Base-by-base conservation (phyloP, 129 eudicot genomes). In the Pittosporum tobira region DNA sequence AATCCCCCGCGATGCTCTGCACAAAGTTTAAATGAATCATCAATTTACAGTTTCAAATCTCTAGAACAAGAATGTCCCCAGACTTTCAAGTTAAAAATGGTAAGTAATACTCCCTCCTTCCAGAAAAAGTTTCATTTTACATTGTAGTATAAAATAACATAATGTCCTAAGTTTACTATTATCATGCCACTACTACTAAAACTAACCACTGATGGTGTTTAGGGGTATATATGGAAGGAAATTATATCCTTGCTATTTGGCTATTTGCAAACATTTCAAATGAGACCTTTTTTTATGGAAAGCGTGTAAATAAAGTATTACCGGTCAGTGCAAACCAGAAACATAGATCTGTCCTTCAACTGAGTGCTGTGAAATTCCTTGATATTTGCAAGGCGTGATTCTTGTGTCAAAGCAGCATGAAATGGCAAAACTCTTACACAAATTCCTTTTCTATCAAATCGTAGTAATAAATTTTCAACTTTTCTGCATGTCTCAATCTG, bases 281-380 rank as follows among this genome's bases (percentile, higher is more conserved):
- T 15, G 28, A 6, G 38, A 45, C n/a, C n/a, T n/a, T n/a, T n/a
- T n/a, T n/a, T n/a, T n/a, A n/a, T n/a, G n/a, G n/a, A n/a, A n/a
- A n/a, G n/a, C n/a, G n/a, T n/a, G 8, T 3, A 51, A 15, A 23
- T 34, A 65, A 20, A 44, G 0, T 24, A 53, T n/a, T 74, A 91
- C 98, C 96, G 78, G 74, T 91, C 98, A 10, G 98, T 91, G 81
- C 98, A 91, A 45, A 91, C 86, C 67, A 91, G 79, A 71, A 91
- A 86, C 69, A 74, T 64, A 44, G 96, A 79, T 48, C 59, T 24
- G 46, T 74, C 72, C 57, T 61, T 57, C 47, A 66, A 16, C 20
- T 52, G 73, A 56, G 81, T 57, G 51, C 66, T 69, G 57, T 84
- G 79, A 54, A 91, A 91, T 78, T 91, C 87, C 64, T 86, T 74